phyloP scores from a whole-genome alignment of 768 basidiomycete species.

The Pleurotus djamor region DNA sequence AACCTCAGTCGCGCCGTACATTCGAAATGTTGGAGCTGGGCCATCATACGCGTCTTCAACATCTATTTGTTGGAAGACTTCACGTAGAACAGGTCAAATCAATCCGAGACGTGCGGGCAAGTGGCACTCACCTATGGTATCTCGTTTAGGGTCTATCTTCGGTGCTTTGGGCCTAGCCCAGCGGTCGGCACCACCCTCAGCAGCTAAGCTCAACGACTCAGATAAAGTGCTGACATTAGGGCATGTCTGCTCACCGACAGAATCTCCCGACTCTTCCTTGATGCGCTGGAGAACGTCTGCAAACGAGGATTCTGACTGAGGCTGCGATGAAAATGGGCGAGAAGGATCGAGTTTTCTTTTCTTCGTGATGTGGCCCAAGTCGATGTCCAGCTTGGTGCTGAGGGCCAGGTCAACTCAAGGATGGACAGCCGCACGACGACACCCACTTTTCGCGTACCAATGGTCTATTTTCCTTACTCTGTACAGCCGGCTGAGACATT shows the following conservation, averaged over 20 bases:
- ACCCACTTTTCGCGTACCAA: not conserved
- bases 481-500: not conserved
- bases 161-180: constrained; percentile 69
- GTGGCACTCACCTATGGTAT: constrained; percentile 60
- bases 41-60: constrained; percentile 65
- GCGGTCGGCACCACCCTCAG: constrained; percentile 74
- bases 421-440: no score
- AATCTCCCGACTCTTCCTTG: constrained; percentile 47
- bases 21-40: constrained; percentile 44
- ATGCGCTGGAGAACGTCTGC: constrained; percentile 62
- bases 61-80: constrained; percentile 97
- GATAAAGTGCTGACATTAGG: not conserved
- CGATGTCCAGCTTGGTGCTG: constrained; percentile 19
- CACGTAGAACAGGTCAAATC: not conserved
- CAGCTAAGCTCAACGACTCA: constrained; percentile 32
- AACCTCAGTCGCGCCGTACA: constrained; percentile 93
- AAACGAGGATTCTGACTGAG: constrained; percentile 52
- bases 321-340: constrained; percentile 32
- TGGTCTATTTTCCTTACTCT: not conserved
- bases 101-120: not conserved
- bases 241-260: constrained; percentile 31
- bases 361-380: constrained; percentile 44
- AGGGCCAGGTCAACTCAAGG: constrained; percentile 4
- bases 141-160: constrained; percentile 53
- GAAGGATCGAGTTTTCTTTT: constrained; percentile 48